These are phyloP conservation scores for Suaeda aralocaspica DNA, from an alignment of 148 eudicot species.

Conservation along the genomic window DNA sequence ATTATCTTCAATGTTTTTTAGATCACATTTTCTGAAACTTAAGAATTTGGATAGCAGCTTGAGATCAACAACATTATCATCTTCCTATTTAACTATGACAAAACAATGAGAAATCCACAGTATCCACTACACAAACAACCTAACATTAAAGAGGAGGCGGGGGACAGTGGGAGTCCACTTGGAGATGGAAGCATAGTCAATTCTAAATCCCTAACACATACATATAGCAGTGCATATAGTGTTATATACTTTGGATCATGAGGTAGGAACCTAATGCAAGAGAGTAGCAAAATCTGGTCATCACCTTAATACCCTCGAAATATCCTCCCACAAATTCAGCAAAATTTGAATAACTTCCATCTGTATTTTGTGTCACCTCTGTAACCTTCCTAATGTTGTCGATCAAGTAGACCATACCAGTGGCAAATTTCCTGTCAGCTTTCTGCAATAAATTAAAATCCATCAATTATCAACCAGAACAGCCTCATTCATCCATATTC, in stretches of 20 bases:
- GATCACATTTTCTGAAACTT: no score
- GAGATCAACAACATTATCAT: no score
- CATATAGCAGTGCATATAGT: background rate
- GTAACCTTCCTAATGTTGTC: slow-evolving; percentile 37
- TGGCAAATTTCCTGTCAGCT: slow-evolving; percentile 54
- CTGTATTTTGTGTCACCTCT: slow-evolving; percentile 39
- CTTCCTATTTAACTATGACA: no score
- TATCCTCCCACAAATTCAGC: slow-evolving; percentile 71
- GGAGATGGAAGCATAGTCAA: no score
- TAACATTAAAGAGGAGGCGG: background rate
- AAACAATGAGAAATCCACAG: no score
- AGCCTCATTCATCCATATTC: background rate
- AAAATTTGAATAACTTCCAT: slow-evolving; percentile 31
- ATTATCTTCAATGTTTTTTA: no score
- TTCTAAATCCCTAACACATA: no score
- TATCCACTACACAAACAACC: no score
- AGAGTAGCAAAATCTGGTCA: background rate
- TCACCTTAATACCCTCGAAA: slow-evolving; percentile 85
- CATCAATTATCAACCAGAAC: background rate
- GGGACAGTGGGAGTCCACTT: no score
- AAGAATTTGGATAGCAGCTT: no score
- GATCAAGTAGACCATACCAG: slow-evolving; percentile 45
- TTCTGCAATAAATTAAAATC: slow-evolving; percentile 41
- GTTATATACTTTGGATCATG: background rate
- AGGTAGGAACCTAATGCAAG: background rate